These are phyloP conservation scores for Penicillium sp. DNA, from an alignment of 2,329 filamentous ascomycete genomes.

Conservation along the genomic window DNA sequence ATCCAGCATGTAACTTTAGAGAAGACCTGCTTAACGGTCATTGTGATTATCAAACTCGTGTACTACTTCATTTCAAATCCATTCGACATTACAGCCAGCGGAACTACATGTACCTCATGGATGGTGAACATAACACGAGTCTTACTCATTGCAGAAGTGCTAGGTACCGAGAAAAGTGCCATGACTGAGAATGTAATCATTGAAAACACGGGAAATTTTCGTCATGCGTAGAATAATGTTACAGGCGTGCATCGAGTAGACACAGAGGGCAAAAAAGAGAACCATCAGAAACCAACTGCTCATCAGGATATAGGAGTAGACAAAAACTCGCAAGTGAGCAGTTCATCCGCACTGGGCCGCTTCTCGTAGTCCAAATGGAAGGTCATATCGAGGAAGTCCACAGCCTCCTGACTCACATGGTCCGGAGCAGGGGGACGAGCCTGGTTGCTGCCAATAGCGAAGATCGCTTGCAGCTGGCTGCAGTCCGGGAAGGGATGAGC, in stretches of 20 bases:
- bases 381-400: slow-evolving; percentile 77
- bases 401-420: slow-evolving; percentile 76
- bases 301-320: slow-evolving; percentile 59
- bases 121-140: background rate
- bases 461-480: slow-evolving; percentile 95
- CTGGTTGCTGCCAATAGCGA: slow-evolving; percentile 90
- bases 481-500: slow-evolving; percentile 95
- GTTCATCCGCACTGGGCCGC: slow-evolving; percentile 84
- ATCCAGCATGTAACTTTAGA: slow-evolving; percentile 29
- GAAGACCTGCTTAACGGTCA: slow-evolving; percentile 24
- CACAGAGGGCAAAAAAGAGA: background rate
- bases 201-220: background rate
- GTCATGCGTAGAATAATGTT: slow-evolving; percentile 19
- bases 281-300: background rate
- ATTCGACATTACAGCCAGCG: slow-evolving; percentile 15
- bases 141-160: background rate
- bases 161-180: slow-evolving; percentile 1
- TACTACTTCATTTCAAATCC: slow-evolving; percentile 22
- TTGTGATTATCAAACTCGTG: slow-evolving; percentile 23
- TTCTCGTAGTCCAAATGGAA: slow-evolving; percentile 96
- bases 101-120: background rate
- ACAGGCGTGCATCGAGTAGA: slow-evolving; percentile 9
- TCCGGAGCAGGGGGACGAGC: slow-evolving; percentile 86
- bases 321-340: slow-evolving; percentile 79
- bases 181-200: background rate